Conservation (phyloP, 2,329 filamentous ascomycete genomes). For the Diaporthe ilicicola region DNA sequence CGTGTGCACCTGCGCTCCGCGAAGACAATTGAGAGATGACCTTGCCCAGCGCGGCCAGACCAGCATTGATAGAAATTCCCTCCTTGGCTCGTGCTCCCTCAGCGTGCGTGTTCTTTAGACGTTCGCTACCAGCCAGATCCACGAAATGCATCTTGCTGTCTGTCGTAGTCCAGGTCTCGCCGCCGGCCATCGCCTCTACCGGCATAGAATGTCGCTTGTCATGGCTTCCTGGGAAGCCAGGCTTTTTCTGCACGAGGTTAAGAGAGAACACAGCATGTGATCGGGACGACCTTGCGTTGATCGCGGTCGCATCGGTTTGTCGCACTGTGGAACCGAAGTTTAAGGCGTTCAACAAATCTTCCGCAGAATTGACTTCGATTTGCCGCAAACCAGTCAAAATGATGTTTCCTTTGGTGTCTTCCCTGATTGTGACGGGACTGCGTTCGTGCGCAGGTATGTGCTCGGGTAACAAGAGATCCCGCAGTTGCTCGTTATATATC, state of each 20-base stretch:
- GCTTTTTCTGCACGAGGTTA: constrained; percentile 88
- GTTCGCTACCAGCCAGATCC: constrained; percentile 94
- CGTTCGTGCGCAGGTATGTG: constrained; percentile 74
- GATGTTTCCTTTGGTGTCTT: constrained; percentile 94
- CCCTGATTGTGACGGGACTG: constrained; percentile 84
- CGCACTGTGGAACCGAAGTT: constrained; percentile 94
- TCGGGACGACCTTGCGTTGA: constrained; percentile 96
- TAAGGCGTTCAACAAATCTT: constrained; percentile 87
- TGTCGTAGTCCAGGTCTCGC: constrained; percentile 78
- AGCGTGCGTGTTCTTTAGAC: constrained; percentile 95
- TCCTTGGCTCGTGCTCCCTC: constrained; percentile 94
- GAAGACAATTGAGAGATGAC: constrained; percentile 98
- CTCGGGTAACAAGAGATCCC: constrained; percentile 88
- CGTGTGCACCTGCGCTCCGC: constrained; percentile 84
- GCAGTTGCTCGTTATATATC: constrained; percentile 97
- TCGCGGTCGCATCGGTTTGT: constrained; percentile 95
- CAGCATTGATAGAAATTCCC: constrained; percentile 97
- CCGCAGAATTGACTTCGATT: constrained; percentile 87
- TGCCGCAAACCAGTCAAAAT: constrained; percentile 90
- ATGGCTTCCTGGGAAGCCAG: constrained; percentile 58
- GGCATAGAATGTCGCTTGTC: constrained; percentile 92
- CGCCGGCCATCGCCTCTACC: constrained; percentile 77
- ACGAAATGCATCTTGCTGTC: constrained; percentile 99
- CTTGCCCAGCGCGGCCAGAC: constrained; percentile 92
- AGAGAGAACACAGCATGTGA: constrained; percentile 98